Conservation (phyloP, 768 basidiomycete species). For the Dacryopinax spathularia region DNA sequence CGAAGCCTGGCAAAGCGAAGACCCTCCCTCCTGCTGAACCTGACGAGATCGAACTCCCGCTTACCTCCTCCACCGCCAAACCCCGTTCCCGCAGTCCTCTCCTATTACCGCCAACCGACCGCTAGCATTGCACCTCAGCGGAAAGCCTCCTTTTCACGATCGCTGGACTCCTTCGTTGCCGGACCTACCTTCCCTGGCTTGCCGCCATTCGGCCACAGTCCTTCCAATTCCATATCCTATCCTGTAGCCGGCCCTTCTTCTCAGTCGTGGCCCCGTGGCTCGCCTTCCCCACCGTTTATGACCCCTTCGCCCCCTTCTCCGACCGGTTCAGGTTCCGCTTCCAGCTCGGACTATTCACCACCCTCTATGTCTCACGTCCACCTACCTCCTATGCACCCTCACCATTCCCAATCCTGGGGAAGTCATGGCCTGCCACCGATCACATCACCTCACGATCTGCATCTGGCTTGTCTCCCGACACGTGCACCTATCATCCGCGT, state of each 20-base stretch:
- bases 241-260: not conserved
- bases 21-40: not conserved
- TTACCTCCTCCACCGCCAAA: not conserved
- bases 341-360: not conserved
- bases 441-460: constrained; percentile 44
- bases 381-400: not conserved
- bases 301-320: not conserved
- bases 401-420: not conserved
- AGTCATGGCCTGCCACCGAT: constrained; percentile 1
- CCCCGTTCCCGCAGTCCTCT: not conserved
- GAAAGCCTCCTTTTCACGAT: not conserved
- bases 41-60: not conserved
- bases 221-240: not conserved
- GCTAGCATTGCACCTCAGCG: not conserved
- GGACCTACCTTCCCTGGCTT: not conserved
- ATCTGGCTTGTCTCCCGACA: constrained; percentile 40
- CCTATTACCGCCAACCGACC: not conserved
- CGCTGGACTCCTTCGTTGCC: not conserved
- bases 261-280: not conserved
- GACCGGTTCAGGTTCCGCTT: not conserved
- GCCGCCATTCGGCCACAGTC: not conserved
- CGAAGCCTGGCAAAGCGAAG: not conserved
- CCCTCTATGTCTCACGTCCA: not conserved
- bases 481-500: constrained; percentile 63
- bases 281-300: not conserved